Evolutionary conservation across 352 stramenopile species (phyloP).

Genomic region (Pythium plurisporium): DNA sequence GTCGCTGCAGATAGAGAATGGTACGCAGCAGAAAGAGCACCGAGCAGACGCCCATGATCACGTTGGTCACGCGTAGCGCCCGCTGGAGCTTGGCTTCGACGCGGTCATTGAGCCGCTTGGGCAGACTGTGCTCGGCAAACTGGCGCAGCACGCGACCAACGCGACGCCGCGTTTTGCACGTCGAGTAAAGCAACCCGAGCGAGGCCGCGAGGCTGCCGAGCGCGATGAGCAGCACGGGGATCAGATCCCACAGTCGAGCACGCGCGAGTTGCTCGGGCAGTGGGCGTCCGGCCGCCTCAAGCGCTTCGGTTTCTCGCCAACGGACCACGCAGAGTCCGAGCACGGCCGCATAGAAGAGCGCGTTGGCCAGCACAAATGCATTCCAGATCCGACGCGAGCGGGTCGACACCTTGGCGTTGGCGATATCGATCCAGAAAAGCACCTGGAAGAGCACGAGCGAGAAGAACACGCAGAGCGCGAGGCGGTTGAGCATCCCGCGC

Average conservation of each 20-base stretch:
- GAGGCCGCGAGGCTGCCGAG: slow-evolving; percentile 63
- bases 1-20: slow-evolving; percentile 77
- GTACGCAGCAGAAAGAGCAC: slow-evolving; percentile 64
- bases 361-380: slow-evolving; percentile 64
- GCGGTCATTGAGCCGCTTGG: slow-evolving; percentile 44
- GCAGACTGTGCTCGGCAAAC: slow-evolving; percentile 31
- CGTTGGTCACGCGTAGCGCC: slow-evolving; percentile 62
- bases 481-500: slow-evolving; percentile 63
- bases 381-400: slow-evolving; percentile 76
- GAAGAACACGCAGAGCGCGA: slow-evolving; percentile 80
- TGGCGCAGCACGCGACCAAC: slow-evolving; percentile 67
- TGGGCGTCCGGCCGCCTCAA: slow-evolving; percentile 7
- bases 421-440: slow-evolving; percentile 85
- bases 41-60: slow-evolving; percentile 68
- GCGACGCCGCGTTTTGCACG: slow-evolving; percentile 61
- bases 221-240: slow-evolving; percentile 68
- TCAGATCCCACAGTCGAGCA: slow-evolving; percentile 24
- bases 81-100: slow-evolving; percentile 71
- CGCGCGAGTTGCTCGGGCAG: slow-evolving; percentile 28
- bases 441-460: slow-evolving; percentile 84
- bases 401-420: slow-evolving; percentile 70
- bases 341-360: slow-evolving; percentile 67
- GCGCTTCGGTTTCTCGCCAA: slow-evolving; percentile 7
- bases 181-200: slow-evolving; percentile 70
- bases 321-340: slow-evolving; percentile 55